Base-by-base conservation (phyloP, 2,329 filamentous ascomycete genomes). In the Colletotrichum lupini region DNA sequence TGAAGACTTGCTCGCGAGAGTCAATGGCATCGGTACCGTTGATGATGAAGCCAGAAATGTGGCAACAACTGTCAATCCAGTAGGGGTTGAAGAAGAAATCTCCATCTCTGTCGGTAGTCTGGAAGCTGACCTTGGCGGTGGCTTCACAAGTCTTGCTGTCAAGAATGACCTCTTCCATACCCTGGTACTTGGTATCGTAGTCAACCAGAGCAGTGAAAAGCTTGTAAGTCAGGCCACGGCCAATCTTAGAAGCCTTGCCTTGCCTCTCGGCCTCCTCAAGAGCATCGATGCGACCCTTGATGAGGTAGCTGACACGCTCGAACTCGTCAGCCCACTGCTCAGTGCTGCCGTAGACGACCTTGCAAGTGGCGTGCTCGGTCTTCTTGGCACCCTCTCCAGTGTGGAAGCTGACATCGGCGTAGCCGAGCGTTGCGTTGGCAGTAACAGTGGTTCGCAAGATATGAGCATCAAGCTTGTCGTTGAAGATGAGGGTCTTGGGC, bases 191-290 rank as follows among this genome's bases (percentile, higher is more conserved):
- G 9, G 78, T 80, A 19, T 85, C 83, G 74, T 91, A 92, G 77
- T 91, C 88, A 6, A 91, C 90, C 0, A 91, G 81, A 55, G 87
- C 86, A 12, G 81, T 77, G 76, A 90, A 90, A 1, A 90, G 87
- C 83, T 95, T 95, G 87, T 97, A 97, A 16, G 92, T 92, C 84
- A 95, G 90, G 42, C 92, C 92, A 30, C 92, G 91, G 62, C 92
- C 89, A 74, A 95, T 89, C 83, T 93, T 93, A 80, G 93, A 92
- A 32, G 92, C 92, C 68, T 89, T 88, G 52, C 93, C 93, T 42
- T 85, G 87, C 77, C 89, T 84, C 68, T 93, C 92, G 72, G 90
- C 92, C 74, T 89, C 83, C 76, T 87, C 84, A 3, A 92, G 86
- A 30, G 85, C 82, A 24, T 91, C 85, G 67, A 92, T 87, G 68